Conservation (phyloP, 768 basidiomycete genomes). For the Boletus speciosus region DNA sequence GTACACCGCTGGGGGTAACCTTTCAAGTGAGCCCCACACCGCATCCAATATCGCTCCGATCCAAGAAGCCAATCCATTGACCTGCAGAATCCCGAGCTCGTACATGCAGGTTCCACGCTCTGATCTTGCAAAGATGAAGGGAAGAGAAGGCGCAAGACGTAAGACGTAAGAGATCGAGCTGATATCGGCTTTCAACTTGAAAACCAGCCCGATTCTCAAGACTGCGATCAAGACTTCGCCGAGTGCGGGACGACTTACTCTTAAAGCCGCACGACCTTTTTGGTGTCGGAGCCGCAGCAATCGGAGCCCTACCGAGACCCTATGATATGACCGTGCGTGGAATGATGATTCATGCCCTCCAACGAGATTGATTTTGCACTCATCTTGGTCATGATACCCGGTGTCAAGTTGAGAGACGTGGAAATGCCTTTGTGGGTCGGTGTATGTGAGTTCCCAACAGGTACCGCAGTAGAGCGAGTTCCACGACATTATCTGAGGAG, state of each 20-base stretch:
- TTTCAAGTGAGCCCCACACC: too few species aligned
- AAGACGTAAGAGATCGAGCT: neutral
- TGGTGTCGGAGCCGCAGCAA: constrained; percentile 20
- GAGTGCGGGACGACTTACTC: neutral
- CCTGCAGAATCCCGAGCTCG: neutral
- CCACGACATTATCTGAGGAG: constrained; percentile 46
- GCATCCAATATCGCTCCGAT: neutral
- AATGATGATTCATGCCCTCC: constrained; percentile 29
- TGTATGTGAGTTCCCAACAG: constrained; percentile 58
- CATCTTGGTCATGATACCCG: constrained; percentile 24
- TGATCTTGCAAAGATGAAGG: neutral
- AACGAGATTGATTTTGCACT: constrained; percentile 35
- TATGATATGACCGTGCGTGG: constrained; percentile 31
- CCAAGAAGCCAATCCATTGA: neutral
- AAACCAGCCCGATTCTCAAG: neutral
- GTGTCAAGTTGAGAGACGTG: constrained; percentile 46
- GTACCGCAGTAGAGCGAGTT: constrained; percentile 53
- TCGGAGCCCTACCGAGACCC: constrained; percentile 24
- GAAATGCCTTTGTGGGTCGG: constrained; percentile 24
- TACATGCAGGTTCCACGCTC: neutral
- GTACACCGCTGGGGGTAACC: too few species aligned
- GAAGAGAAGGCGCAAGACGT: neutral
- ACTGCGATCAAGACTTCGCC: neutral
- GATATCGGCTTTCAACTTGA: neutral
- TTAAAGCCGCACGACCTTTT: constrained; percentile 2